Base-by-base conservation (phyloP, 106 monocot species). In the Triglochin maritima region DNA sequence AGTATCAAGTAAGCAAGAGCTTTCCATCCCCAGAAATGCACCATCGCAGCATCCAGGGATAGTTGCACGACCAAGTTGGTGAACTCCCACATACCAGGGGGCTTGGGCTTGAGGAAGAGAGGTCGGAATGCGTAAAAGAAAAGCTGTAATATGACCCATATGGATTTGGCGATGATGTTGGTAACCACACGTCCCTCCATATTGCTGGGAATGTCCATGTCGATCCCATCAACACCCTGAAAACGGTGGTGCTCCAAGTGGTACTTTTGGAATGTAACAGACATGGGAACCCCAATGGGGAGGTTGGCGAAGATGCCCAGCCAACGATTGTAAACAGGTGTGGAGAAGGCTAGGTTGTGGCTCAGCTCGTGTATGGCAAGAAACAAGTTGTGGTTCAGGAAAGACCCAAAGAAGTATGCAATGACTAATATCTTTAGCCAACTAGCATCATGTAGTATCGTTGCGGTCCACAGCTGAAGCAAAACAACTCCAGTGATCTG, bases 301-400 rank as follows among this genome's bases (percentile, higher is more conserved):
- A 89, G 93, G 70, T 94, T 94, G 57, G 93, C 89, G 7, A 94
- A 87, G 68, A 94, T 94, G 9, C 93, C 93, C 0, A 94, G 73
- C 86, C 86, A 86, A 51, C 86, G 83, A 63, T 94, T 94, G 73
- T 76, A 72, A 59, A 66, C 47, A 2, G 93, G 93, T 50, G 77
- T 79, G 3, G 86, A 86, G 80, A 94, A 94, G 67, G 93, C 93
- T 0, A 94, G 86, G 71, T 94, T 94, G 83, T 94, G 93, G 81
- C 86, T 89, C 42, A 94, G 86, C 66, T 94, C 93, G 17, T 94
- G 93, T 64, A 94, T 94, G 63, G 89, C 93, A 0, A 94, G 80
- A 71, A 94, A 94, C 69, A 94, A 86, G 51, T 94, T 94, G 86
- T 94, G 93, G 72, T 89, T 94, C 48, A 94, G 81, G 81, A 94